phyloP scores from a whole-genome alignment of 805 yeast genomes.

The Starmerella ratchasimensis region DNA sequence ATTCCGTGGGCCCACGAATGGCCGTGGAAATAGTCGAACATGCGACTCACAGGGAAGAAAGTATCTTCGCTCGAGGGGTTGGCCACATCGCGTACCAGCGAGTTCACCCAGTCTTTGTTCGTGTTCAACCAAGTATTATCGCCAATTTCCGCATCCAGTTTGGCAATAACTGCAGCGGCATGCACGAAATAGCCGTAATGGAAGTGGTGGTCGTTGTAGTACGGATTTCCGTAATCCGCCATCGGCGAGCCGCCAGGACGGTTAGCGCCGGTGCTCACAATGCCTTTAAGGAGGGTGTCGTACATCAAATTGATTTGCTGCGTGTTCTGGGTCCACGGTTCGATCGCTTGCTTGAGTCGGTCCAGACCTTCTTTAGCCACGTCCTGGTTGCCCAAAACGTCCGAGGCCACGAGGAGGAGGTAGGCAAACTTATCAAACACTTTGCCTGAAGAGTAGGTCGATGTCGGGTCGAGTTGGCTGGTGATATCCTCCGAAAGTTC shows the following conservation, averaged over 20 bases:
- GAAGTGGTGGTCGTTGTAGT: constrained; percentile 78
- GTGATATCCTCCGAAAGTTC: constrained; percentile 45
- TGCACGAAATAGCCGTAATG: constrained; percentile 75
- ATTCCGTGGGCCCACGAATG: constrained; percentile 73
- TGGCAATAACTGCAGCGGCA: constrained; percentile 66
- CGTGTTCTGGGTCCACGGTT: constrained; percentile 50
- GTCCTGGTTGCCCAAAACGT: constrained; percentile 42
- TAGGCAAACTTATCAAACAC: constrained; percentile 80
- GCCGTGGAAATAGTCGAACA: constrained; percentile 61
- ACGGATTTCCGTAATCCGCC: constrained; percentile 64
- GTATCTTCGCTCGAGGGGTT: constrained; percentile 43
- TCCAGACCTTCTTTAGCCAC: constrained; percentile 41
- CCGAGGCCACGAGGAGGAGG: constrained; percentile 59
- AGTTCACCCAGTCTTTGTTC: constrained; percentile 45
- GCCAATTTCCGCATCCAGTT: constrained; percentile 41
- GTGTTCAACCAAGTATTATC: constrained; percentile 36
- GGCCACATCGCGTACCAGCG: constrained; percentile 52
- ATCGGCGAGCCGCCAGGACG: constrained; percentile 33
- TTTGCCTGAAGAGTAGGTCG: constrained; percentile 88
- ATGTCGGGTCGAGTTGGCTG: constrained; percentile 51
- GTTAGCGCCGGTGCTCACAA: constrained; percentile 34
- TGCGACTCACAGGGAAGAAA: constrained; percentile 53
- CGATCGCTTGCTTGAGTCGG: constrained; percentile 52
- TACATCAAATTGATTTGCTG: constrained; percentile 66
- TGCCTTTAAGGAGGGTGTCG: constrained; percentile 47